Conservation (phyloP, 1,284 basidiomycete species). For the Ustanciosporium gigantosporum region DNA sequence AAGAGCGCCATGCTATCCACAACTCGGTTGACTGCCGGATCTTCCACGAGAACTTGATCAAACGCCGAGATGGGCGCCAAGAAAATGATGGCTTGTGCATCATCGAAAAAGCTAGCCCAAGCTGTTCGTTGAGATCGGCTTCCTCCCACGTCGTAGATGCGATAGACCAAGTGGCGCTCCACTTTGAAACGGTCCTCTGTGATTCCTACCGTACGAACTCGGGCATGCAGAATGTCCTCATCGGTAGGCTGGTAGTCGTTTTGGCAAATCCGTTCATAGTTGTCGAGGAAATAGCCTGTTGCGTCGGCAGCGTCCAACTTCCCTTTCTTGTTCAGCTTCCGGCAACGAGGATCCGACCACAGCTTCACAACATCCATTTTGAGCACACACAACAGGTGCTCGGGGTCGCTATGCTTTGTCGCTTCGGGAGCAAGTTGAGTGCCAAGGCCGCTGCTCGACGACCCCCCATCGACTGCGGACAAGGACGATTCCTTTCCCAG, state of each 20-base stretch:
- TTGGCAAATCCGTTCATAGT: conserved; percentile 15
- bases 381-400: too few relatives aligned
- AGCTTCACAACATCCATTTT: not conserved
- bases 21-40: conserved; percentile 26
- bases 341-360: conserved; percentile 1
- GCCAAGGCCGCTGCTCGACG: too few relatives aligned
- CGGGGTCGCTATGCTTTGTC: too few relatives aligned
- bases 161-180: conserved; percentile 21
- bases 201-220: conserved; percentile 44
- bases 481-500: too few relatives aligned
- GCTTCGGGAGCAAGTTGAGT: too few relatives aligned
- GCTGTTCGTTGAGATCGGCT: conserved; percentile 24
- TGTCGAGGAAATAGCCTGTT: conserved; percentile 33
- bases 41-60: conserved; percentile 41
- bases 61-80: conserved; percentile 47
- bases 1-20: conserved; percentile 36
- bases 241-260: conserved; percentile 20
- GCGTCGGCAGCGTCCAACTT: conserved; percentile 7
- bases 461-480: too few relatives aligned
- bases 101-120: conserved; percentile 42
- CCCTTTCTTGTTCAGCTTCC: conserved; percentile 9
- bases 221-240: conserved; percentile 45
- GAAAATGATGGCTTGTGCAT: conserved; percentile 41
- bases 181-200: conserved; percentile 37
- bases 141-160: conserved; percentile 48